Base-by-base conservation (phyloP, 805 yeast species). In the Helenozyma rhizophorensis region DNA sequence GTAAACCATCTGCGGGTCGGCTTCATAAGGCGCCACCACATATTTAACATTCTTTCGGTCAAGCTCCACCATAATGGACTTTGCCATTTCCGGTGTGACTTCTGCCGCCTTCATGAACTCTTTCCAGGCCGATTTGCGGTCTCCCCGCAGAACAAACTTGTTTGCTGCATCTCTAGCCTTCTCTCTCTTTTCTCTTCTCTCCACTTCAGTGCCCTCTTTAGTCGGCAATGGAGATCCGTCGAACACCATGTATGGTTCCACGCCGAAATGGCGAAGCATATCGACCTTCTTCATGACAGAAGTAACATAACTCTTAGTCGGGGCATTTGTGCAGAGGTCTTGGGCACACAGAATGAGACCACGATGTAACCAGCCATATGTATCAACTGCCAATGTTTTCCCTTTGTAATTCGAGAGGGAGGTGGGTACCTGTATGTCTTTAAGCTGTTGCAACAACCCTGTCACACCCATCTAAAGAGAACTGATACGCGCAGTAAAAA, bases 11-110 rank as follows among this genome's bases (percentile, higher is more conserved):
- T 93, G 98, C 1, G 98, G 83, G 56, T 93, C 99, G 1, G 98
- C 98, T 60, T 93, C 99, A 54, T 87, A 93, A 0, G 99, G 99
- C 0, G 99, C 97, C 7, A 93, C 98, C 6, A 93, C 74, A 48
- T 75, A 90, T 38, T 69, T 72, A 30, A 93, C 76, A 1, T 60
- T 57, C 28, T 71, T 65, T 10, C 54, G 43, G 44, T 78, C 78
- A 41, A 94, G 68, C 48, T 74, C 81, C 25, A 80, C 83, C 52
- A 89, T 87, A 9, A 90, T 68, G 9, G 86, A 72, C 47, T 84
- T 84, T 4, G 96, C 97, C 93, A 93, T 88, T 42, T 78, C 77
- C 1, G 96, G 87, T 2, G 96, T 83, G 9, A 93, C 83, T 47
- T 83, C 89, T 4, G 95, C 83, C 23, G 93, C 80, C 56, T 83